Conservation (phyloP, 495 filamentous ascomycete species). For the Umbilicaria muhlenbergii region DNA sequence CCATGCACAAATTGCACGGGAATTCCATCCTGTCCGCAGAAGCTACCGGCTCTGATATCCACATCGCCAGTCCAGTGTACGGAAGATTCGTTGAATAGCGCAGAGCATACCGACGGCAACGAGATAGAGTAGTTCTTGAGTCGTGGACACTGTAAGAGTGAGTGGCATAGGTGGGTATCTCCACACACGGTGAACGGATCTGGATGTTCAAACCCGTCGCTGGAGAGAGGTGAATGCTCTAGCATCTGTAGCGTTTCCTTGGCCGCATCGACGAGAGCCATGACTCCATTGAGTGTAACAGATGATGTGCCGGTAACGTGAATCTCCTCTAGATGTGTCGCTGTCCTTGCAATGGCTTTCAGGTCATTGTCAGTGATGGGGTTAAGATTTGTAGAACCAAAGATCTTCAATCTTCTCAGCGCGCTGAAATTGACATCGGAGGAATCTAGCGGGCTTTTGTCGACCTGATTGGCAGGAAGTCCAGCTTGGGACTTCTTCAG, state of each 20-base stretch:
- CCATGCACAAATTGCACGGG: conserved; percentile 10
- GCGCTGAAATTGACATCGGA: conserved; percentile 25
- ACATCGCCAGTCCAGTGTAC: conserved; percentile 31
- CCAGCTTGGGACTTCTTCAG: conserved; percentile 22
- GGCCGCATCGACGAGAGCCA: conserved; percentile 32
- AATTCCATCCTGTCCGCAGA: conserved; percentile 20
- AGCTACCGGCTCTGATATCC: conserved; percentile 29
- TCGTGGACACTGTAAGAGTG: conserved; percentile 27
- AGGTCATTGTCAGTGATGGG: conserved; percentile 34
- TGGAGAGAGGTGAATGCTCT: conserved; percentile 34
- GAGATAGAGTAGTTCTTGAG: conserved; percentile 31
- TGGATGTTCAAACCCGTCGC: conserved; percentile 32
- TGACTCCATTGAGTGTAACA: conserved; percentile 31
- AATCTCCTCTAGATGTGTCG: conserved; percentile 31
- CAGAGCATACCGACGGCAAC: conserved; percentile 30
- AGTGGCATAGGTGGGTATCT: conserved; percentile 28
- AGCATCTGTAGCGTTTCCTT: conserved; percentile 28
- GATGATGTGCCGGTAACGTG: conserved; percentile 35
- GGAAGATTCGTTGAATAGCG: conserved; percentile 27
- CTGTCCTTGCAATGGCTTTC: conserved; percentile 29
- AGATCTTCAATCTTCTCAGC: conserved; percentile 33
- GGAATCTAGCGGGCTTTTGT: conserved; percentile 16
- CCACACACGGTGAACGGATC: conserved; percentile 16
- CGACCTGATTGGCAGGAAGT: background rate
- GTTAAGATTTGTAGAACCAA: conserved; percentile 34